Evolutionary conservation across 345 rosid genomes (phyloP), one percentile per base, ranked within the genome.

Genomic region (Populus euphratica): DNA sequence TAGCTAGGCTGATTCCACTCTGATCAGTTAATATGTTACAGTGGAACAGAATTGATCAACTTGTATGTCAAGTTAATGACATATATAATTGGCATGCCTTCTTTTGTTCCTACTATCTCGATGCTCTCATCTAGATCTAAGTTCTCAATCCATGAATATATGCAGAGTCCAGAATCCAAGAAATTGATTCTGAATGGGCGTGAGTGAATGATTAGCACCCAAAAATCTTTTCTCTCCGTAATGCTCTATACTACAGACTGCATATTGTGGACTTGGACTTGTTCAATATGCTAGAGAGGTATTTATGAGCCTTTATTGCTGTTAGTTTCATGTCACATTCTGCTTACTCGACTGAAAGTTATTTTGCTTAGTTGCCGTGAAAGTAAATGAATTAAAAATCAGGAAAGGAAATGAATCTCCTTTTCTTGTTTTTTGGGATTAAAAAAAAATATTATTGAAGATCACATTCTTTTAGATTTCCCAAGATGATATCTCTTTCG

Each of bases 281-380:
- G 73, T 74, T 50, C 73, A 81, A 70, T 52, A 54, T 7, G 61
- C 36, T 47, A 72, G 52, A 74, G 73, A 54, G 73, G 85, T 78
- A 84, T 81, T 83, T 83, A 85, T 87, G 84, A 78, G 81, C 74
- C 77, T 84, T 83, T 83, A 88, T 82, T 80, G 89, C 83, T 59
- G 90, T 83, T 85, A 62, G 90, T 85, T 89, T 85, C 75, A 74
- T 66, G 90, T 89, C 90, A 76, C 85, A 80, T 72, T 89, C 92
- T 86, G 74, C 78, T 74, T 61, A 12, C 77, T 29, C 77, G 38
- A 25, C 56, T 59, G 59, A 52, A 56, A 74, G 71, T 29, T 44
- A 39, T 62, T 29, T 73, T 25, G 36, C 65, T 66, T 43, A 41
- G 27, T 70, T 56, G 66, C 66, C 23, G 20, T 62, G 27, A 62